Conservation (phyloP, 1,284 basidiomycete genomes). For the Malassezia brasiliensis region DNA sequence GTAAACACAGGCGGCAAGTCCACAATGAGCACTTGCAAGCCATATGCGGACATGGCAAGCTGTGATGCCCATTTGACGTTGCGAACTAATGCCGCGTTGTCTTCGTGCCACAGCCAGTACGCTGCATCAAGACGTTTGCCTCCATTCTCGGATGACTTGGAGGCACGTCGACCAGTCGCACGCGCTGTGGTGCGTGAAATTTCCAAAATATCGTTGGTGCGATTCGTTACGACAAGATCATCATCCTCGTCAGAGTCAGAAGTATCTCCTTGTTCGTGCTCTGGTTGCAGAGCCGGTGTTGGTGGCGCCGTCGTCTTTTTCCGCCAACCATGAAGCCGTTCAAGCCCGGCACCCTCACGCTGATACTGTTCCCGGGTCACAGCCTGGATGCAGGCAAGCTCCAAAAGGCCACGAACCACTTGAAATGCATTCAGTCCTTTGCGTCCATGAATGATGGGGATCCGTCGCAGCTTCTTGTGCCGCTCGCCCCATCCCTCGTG, state of each 20-base stretch:
- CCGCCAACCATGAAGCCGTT: conserved; percentile 17
- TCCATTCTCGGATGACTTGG: not conserved
- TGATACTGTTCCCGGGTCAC: conserved; percentile 39
- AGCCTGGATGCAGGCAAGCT: conserved; percentile 37
- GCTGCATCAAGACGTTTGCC: not conserved
- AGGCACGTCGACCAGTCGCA: no score
- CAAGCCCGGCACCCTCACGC: conserved; percentile 35
- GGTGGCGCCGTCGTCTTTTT: not conserved
- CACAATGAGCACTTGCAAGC: conserved; percentile 24
- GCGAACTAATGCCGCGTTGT: conserved; percentile 24
- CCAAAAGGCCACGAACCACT: conserved; percentile 35
- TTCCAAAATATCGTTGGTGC: conserved; percentile 38
- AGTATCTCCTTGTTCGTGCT: conserved; percentile 4
- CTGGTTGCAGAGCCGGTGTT: not conserved
- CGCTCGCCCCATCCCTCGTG: conserved; percentile 34
- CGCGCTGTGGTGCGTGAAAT: conserved; percentile 20
- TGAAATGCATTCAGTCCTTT: conserved; percentile 35
- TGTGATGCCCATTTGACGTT: conserved; percentile 46
- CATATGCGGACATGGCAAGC: conserved; percentile 41
- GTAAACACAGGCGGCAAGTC: conserved; percentile 44
- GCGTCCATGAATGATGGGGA: conserved; percentile 15
- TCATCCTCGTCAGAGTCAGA: conserved; percentile 29
- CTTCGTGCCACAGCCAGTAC: conserved; percentile 15
- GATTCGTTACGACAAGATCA: conserved; percentile 41
- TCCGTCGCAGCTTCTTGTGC: conserved; percentile 1